Conservation (phyloP, 2,329 filamentous ascomycete species). For the Shiraia bambusicola region DNA sequence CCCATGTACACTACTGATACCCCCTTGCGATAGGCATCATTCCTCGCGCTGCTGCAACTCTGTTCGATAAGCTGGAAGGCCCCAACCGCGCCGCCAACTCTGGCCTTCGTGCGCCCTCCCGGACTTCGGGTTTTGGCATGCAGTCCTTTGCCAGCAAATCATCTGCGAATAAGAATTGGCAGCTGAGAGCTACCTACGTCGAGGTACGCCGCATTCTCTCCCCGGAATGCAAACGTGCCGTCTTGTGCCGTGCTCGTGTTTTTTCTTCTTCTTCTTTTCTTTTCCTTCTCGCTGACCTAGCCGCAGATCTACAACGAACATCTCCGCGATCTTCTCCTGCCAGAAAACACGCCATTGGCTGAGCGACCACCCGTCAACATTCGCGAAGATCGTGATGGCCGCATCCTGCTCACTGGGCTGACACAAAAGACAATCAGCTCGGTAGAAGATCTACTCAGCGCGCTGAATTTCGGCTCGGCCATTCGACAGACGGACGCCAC, state of each 20-base stretch:
- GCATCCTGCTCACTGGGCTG: conserved; percentile 89
- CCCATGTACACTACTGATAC: not conserved
- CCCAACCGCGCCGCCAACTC: conserved; percentile 66
- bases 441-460: conserved; percentile 84
- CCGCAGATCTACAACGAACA: conserved; percentile 93
- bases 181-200: conserved; percentile 89
- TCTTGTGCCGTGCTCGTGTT: too few species aligned
- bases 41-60: conserved; percentile 78
- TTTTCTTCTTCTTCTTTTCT: too few species aligned
- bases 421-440: conserved; percentile 87
- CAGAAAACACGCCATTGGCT: conserved; percentile 66
- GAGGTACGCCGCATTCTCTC: too few species aligned
- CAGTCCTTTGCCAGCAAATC: conserved; percentile 46
- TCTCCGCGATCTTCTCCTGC: conserved; percentile 81
- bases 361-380: conserved; percentile 85
- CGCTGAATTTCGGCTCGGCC: conserved; percentile 86
- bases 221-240: too few species aligned
- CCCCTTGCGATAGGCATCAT: conserved; percentile 73
- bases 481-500: conserved; percentile 97
- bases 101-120: conserved; percentile 66
- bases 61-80: conserved; percentile 85
- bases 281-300: conserved; percentile 6
- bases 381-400: conserved; percentile 89
- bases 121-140: conserved; percentile 68
- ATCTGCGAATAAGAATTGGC: conserved; percentile 74